These are phyloP conservation scores for Melanogaster broomeanus DNA, from an alignment of 768 basidiomycete genomes.

Conservation along the genomic window DNA sequence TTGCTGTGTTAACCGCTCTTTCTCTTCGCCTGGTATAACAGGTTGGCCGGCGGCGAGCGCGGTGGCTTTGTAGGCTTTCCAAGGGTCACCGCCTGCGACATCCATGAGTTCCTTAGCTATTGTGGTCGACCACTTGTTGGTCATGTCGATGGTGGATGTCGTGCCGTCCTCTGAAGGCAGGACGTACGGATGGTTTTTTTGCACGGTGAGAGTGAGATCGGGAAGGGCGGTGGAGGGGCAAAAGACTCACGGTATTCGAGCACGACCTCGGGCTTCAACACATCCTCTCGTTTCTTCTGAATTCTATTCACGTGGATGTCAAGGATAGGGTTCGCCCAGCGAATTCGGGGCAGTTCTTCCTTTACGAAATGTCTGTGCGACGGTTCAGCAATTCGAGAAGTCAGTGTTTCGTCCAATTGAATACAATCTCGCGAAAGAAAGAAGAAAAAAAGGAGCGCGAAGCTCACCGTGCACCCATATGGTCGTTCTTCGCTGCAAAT, in stretches of 20 bases:
- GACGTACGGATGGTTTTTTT: background rate
- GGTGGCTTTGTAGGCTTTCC: constrained; percentile 57
- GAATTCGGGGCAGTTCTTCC: constrained; percentile 77
- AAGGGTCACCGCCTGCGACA: constrained; percentile 56
- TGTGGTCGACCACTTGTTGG: constrained; percentile 67
- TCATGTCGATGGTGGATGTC: constrained; percentile 49
- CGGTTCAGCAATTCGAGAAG: background rate
- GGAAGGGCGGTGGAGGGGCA: background rate
- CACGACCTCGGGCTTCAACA: constrained; percentile 61
- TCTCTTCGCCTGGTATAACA: constrained; percentile 48
- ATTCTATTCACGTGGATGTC: constrained; percentile 59
- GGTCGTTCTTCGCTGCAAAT: constrained; percentile 63
- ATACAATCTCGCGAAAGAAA: constrained; percentile 1
- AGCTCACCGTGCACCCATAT: constrained; percentile 72
- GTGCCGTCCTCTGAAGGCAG: constrained; percentile 48
- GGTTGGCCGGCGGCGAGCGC: constrained; percentile 48
- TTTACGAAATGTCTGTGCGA: constrained; percentile 70
- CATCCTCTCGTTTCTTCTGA: constrained; percentile 52
- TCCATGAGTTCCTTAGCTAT: constrained; percentile 76
- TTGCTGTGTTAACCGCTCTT: constrained; percentile 19
- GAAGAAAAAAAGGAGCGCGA: background rate
- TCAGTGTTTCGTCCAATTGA: background rate
- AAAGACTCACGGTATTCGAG: constrained; percentile 62
- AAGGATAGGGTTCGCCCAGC: constrained; percentile 70
- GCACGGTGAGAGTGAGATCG: background rate